A percentile compares a stretch with the other conserved stretches of the same genome.
phyloP scores from a whole-genome alignment of 2,329 filamentous ascomycete species.

The Neopestalotiopsis rosae region DNA sequence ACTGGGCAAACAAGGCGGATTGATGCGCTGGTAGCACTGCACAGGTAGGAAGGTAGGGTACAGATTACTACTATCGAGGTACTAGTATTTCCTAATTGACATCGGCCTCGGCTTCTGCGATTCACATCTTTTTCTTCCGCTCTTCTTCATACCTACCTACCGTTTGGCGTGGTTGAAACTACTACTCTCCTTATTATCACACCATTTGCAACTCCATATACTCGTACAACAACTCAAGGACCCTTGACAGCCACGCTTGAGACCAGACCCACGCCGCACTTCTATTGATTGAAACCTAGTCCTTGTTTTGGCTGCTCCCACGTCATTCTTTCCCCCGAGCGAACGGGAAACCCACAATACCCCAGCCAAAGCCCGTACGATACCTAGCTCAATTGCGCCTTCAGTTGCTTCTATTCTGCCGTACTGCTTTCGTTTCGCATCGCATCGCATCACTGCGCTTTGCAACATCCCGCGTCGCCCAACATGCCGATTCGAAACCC shows the following conservation, averaged over 20 bases:
- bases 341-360: background rate
- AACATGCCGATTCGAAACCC: conserved; percentile 77
- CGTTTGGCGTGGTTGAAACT: background rate
- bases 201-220: background rate
- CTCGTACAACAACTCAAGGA: background rate
- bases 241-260: background rate
- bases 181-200: background rate
- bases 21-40: background rate
- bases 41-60: no score
- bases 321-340: background rate
- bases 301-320: background rate
- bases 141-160: background rate
- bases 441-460: background rate
- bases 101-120: background rate
- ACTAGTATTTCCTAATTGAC: background rate
- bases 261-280: background rate
- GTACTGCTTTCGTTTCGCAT: background rate
- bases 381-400: background rate
- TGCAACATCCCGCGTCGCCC: background rate
- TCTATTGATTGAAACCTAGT: background rate
- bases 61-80: no score
- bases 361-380: background rate
- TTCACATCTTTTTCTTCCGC: background rate
- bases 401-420: background rate
- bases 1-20: background rate